Conservation (phyloP, 805 yeast genomes). For the Soucietia sequanensis region DNA sequence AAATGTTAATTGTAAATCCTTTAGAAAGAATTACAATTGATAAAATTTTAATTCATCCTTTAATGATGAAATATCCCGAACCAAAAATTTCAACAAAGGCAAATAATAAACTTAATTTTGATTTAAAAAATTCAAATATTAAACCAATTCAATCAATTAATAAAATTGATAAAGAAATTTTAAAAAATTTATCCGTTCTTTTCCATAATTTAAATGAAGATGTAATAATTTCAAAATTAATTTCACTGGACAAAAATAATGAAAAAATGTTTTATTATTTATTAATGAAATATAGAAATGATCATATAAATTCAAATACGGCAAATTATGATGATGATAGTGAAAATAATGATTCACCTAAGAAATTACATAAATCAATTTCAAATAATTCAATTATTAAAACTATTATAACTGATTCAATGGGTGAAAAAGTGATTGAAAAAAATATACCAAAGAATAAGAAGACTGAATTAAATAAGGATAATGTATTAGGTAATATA, state of each 20-base stretch:
- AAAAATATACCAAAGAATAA: conserved; percentile 16
- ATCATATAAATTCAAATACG: conserved; percentile 42
- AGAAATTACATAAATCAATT: conserved; percentile 9
- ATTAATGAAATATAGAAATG: conserved; percentile 69
- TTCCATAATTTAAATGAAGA: conserved; percentile 75
- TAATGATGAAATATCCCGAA: conserved; percentile 69
- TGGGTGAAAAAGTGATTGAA: conserved; percentile 22
- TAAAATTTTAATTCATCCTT: conserved; percentile 77
- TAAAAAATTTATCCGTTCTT: conserved; percentile 71
- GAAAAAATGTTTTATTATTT: conserved; percentile 82
- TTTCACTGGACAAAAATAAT: conserved; percentile 57
- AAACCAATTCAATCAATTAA: conserved; percentile 35
- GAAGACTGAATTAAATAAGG: too few species aligned
- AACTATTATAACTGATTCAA: conserved; percentile 35
- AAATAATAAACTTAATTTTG: conserved; percentile 11
- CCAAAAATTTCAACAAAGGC: conserved; percentile 23
- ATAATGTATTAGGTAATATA: conserved; percentile 27
- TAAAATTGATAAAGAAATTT: conserved; percentile 71
- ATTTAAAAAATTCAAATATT: conserved; percentile 20
- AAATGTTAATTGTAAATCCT: conserved; percentile 84
- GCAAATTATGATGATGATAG: conserved; percentile 20
- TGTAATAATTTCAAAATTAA: conserved; percentile 51
- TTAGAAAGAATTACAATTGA: conserved; percentile 72
- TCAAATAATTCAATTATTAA: conserved; percentile 38
- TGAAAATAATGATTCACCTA: conserved; percentile 15